phyloP scores from a whole-genome alignment of 768 basidiomycete species.

The Tremella yokohamensis region DNA sequence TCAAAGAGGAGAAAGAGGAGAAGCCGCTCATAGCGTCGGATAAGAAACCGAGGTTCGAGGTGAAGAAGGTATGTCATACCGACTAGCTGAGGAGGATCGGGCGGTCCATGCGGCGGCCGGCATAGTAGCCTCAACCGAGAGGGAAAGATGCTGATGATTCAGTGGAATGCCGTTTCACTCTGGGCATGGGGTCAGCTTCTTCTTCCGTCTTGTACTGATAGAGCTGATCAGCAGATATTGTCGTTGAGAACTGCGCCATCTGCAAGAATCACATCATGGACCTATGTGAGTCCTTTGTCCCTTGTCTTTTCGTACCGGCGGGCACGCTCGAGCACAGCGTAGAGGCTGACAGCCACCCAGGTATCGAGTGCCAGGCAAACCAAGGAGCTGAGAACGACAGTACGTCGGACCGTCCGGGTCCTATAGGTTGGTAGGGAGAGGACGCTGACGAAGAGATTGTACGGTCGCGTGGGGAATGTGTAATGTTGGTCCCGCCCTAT shows the following conservation, averaged over 20 bases:
- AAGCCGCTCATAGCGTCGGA: conserved; percentile 53
- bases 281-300: conserved; percentile 66
- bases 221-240: conserved; percentile 67
- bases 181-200: conserved; percentile 91
- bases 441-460: conserved; percentile 26
- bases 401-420: conserved; percentile 16
- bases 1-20: conserved; percentile 3
- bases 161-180: conserved; percentile 99
- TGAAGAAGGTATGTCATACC: conserved; percentile 72
- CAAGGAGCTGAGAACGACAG: conserved; percentile 93
- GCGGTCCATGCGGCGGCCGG: too few relatives aligned
- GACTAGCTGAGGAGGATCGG: neutral
- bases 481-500: conserved; percentile 62
- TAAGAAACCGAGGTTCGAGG: conserved; percentile 82
- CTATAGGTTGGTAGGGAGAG: too few relatives aligned
- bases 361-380: conserved; percentile 99
- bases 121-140: too few relatives aligned
- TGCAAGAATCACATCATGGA: conserved; percentile 99
- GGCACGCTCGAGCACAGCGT: too few relatives aligned
- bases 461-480: conserved; percentile 99
- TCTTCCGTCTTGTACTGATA: neutral
- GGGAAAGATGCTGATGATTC: conserved; percentile 1
- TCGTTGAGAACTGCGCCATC: conserved; percentile 99
- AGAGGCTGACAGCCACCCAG: too few relatives aligned
- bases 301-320: neutral